Evolutionary conservation across 176 grass and related monocot species (phyloP), one percentile per base, ranked within the genome.

Genomic region (Olyra latifolia): DNA sequence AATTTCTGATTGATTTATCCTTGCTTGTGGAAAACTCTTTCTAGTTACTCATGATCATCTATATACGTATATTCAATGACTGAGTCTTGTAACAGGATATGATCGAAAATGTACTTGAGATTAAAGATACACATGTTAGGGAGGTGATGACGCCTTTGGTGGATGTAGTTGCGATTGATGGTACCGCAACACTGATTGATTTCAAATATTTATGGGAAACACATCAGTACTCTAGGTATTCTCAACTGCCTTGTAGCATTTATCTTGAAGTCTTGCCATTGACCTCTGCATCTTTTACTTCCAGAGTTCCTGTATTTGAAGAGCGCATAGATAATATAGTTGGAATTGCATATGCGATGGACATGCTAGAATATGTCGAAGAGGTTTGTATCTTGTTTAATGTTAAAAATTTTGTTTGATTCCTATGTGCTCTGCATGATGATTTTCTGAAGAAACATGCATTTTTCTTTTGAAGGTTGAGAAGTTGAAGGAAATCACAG

Each of bases 291-390:
- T 57, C 53, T 75, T 45, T 85, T 88, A 78, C n/a, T 91, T 93
- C 30, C 73, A 98, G 96, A 93, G 92, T 95, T 79, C 96, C 96
- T 84, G 90, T 95, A 40, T 99, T 95, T 90, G 93, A 95, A 87
- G 96, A 99, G 86, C 92, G 96, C 56, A 89, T 99, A 72, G 93
- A 99, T 90, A 99, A 99, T 91, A 99, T 99, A 14, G 93, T 95
- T 60, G 96, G 96, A 89, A 90, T 99, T 84, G 96, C 89, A 82
- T 99, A 99, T 84, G 96, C 96, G 65, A 99, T 99, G 96, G 96
- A 95, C 66, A 95, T 99, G 96, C 93, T 99, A 77, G 93, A 99
- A 89, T 92, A 90, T 35, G 92, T 95, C 56, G 92, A 94, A 84
- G 89, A 90, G 88, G 92, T 93, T 30, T 62, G 81, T 87, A 69